phyloP scores from a whole-genome alignment of 805 yeast genomes.

The Yamadazyma endophytica region DNA sequence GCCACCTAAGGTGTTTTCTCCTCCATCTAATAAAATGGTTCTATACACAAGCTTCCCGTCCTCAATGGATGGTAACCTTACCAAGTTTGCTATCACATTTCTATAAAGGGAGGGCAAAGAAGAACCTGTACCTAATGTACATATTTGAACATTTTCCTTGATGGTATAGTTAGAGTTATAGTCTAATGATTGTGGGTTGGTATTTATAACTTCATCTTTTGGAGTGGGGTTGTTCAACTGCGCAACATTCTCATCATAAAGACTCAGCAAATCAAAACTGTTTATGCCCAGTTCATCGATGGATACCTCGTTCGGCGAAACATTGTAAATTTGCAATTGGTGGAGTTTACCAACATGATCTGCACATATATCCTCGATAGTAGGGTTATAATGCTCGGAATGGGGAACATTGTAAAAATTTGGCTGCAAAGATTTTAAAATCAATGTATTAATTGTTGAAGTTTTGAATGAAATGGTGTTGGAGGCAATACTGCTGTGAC shows the following conservation, averaged over 20 bases:
- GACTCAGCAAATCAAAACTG: constrained; percentile 22
- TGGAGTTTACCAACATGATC: constrained; percentile 20
- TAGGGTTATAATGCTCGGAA: constrained; percentile 16
- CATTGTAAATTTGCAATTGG: constrained; percentile 24
- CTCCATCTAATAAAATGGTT: constrained; percentile 79
- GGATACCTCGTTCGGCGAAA: constrained; percentile 19
- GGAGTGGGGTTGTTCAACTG: too few relatives aligned
- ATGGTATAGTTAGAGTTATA: constrained; percentile 21
- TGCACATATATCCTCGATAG: constrained; percentile 3
- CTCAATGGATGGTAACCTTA: constrained; percentile 56
- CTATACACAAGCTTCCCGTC: constrained; percentile 25
- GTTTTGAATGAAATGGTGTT: constrained; percentile 57
- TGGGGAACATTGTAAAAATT: constrained; percentile 41
- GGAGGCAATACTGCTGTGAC: constrained; percentile 66
- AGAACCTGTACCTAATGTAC: constrained; percentile 90
- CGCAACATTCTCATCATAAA: constrained; percentile 27
- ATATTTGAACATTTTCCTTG: constrained; percentile 56
- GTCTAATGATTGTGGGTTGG: too few relatives aligned
- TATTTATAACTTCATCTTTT: too few relatives aligned
- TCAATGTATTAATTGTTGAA: constrained; percentile 50
- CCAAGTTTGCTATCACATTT: constrained; percentile 77
- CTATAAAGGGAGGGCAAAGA: constrained; percentile 82
- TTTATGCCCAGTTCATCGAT: constrained; percentile 16
- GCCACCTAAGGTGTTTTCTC: constrained; percentile 84
- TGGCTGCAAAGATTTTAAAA: constrained; percentile 51